A percentile compares a stretch with the other conserved stretches of the same genome.
Conservation (phyloP, 2,329 filamentous ascomycete species). For the Aspergillus uvarum region DNA sequence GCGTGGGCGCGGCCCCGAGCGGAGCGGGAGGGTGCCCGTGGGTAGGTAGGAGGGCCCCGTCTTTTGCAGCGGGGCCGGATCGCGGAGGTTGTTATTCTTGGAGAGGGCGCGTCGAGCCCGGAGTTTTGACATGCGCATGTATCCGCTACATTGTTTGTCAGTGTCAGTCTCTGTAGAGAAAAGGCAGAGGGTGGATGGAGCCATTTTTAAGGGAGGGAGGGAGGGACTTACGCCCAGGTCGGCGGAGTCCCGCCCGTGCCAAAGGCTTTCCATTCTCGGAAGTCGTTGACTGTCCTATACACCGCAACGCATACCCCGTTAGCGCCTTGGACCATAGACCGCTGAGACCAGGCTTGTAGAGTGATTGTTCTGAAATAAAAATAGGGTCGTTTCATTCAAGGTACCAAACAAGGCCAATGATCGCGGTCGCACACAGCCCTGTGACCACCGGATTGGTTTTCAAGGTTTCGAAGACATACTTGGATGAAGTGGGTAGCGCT, state of each 20-base stretch:
- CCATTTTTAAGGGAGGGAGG: neutral
- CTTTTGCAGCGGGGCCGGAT: neutral
- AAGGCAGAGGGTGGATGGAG: too few species aligned
- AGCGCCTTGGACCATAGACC: neutral
- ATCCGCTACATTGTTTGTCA: neutral
- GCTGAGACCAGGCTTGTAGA: neutral
- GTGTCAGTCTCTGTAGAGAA: too few species aligned
- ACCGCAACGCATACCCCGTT: neutral
- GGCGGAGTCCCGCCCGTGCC: neutral
- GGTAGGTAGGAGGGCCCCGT: neutral
- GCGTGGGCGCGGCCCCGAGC: neutral
- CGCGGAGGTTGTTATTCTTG: neutral
- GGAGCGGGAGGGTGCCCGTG: neutral
- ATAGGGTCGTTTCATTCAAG: neutral
- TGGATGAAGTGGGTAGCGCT: neutral
- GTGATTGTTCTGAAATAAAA: neutral
- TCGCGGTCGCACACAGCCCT: neutral
- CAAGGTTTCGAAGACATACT: neutral
- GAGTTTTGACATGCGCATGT: neutral
- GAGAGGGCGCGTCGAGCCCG: neutral
- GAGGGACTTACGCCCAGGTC: neutral
- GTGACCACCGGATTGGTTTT: neutral
- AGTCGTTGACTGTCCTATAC: neutral
- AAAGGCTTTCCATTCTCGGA: neutral
- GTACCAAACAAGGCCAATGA: neutral